Base-by-base conservation (phyloP, 805 yeast genomes). In the Starmerella powellii region DNA sequence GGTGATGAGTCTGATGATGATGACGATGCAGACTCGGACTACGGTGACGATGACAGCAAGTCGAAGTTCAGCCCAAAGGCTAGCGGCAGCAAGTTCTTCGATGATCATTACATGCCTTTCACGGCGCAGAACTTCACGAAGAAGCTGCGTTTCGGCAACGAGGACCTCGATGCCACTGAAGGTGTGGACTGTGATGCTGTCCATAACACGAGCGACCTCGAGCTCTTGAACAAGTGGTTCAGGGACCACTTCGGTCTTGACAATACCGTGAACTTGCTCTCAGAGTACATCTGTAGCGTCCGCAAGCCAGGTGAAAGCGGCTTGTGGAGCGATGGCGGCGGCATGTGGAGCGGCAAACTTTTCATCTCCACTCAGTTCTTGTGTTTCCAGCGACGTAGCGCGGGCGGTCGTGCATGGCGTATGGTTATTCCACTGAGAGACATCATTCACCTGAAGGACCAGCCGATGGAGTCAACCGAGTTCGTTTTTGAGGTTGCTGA, bases 391-490 rank as follows among this genome's bases (percentile, higher is more conserved):
- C 78, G 94, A 29, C 64, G 84, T 29, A 55, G 84, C 3, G 93
- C 93, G 0, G 91, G 93, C 0, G 68, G 80, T 0, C 71, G 73
- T 4, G 29, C 29, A 12, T 40, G 94, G 1, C 73, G 73, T 44
- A 83, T 88, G 94, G 73, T 86, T 6, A 60, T 88, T 8, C 97
- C 97, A 0, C 62, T 81, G 31, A 54, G 56, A 4, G 93, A 84
- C 53, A 64, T 88, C 31, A 41, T 30, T 10, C 46, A 48, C 26
- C 5, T 47, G 3, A 16, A 36, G 10, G 40, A 34, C 3, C 19
- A 8, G 12, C 21, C 20, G 8, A 23, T 29, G 2, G 31, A 24
- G 4, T n/a, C 40, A 1, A 19, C 27, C 13, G 12, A 8, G 1
- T 6, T 48, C 2, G 38, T 35, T 15, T 41, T 47, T 20, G 52